phyloP scores from a whole-genome alignment of 805 yeast genomes.

The Dipodascopsis tothii region DNA sequence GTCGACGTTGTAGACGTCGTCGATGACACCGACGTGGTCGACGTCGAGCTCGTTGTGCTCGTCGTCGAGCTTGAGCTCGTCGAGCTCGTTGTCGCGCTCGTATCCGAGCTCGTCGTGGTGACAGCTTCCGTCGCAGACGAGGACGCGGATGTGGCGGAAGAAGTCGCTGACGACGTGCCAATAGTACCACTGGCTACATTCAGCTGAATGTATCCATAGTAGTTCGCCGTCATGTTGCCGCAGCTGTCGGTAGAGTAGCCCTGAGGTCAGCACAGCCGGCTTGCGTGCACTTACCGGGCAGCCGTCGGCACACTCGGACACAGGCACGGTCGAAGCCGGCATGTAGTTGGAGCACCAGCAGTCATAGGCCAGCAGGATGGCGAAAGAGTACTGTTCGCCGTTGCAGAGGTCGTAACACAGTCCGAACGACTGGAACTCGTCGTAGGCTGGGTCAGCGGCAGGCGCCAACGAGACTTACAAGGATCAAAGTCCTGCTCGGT shows the following conservation, averaged over 20 bases:
- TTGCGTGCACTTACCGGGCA: not conserved
- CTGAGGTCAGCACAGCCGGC: constrained; percentile 26
- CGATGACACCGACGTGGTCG: constrained; percentile 31
- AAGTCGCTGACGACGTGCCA: constrained; percentile 5
- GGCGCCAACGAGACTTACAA: constrained; percentile 11
- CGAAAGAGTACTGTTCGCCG: constrained; percentile 40
- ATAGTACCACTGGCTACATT: constrained; percentile 32
- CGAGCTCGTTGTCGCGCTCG: constrained; percentile 23
- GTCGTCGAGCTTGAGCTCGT: constrained; percentile 24
- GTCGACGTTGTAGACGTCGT: constrained; percentile 4
- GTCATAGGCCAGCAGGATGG: constrained; percentile 42
- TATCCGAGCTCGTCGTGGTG: no score
- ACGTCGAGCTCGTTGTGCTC: constrained; percentile 19
- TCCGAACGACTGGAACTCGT: constrained; percentile 43
- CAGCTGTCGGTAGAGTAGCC: constrained; percentile 41
- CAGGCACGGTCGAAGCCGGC: constrained; percentile 39
- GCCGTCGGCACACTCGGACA: constrained; percentile 31
- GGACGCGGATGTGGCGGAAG: constrained; percentile 7
- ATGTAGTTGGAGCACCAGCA: constrained; percentile 58
- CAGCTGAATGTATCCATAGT: constrained; percentile 49
- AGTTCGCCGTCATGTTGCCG: constrained; percentile 38
- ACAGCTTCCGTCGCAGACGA: constrained; percentile 1
- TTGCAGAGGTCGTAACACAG: constrained; percentile 43
- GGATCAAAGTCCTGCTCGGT: constrained; percentile 31
- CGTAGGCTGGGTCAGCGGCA: constrained; percentile 2